These are phyloP conservation scores for Durusdinium trenchii DNA, from an alignment of 73 alveolate species.

Conservation along the genomic window DNA sequence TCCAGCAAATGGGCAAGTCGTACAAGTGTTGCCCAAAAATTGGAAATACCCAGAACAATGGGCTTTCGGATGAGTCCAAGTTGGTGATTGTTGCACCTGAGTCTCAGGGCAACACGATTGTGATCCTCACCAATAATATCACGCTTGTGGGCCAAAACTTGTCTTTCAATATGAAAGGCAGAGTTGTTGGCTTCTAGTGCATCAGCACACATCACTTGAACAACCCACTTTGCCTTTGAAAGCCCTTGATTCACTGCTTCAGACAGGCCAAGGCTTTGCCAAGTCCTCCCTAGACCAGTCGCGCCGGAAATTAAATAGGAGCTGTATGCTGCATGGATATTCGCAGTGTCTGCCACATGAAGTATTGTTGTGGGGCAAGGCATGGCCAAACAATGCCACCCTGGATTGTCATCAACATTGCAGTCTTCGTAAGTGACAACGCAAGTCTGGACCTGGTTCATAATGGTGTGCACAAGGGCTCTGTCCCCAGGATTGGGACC, in stretches of 20 bases:
- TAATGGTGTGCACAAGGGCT: not conserved
- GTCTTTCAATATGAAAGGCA: not conserved
- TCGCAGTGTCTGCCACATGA: not conserved
- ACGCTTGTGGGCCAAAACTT: not conserved
- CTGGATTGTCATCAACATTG: not conserved
- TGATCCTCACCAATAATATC: too few species aligned
- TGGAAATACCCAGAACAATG: not conserved
- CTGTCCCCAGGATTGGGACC: not conserved
- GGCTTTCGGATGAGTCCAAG: not conserved
- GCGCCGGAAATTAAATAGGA: not conserved
- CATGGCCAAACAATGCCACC: conserved; percentile 16
- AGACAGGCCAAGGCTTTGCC: not conserved
- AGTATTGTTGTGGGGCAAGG: not conserved
- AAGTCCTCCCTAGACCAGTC: not conserved
- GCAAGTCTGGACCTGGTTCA: conserved; percentile 5
- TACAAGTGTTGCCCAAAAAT: not conserved
- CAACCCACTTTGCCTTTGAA: not conserved
- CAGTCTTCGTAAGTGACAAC: not conserved
- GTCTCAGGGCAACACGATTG: not conserved
- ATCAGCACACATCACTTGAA: not conserved
- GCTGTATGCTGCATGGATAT: not conserved
- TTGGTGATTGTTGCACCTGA: not conserved
- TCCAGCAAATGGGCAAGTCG: not conserved
- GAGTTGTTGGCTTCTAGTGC: not conserved
- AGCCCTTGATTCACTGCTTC: too few species aligned